Evolutionary conservation across 305 asterid genomes (phyloP), one percentile per base, ranked within the genome.

Genomic region (Solanum hybrid): DNA sequence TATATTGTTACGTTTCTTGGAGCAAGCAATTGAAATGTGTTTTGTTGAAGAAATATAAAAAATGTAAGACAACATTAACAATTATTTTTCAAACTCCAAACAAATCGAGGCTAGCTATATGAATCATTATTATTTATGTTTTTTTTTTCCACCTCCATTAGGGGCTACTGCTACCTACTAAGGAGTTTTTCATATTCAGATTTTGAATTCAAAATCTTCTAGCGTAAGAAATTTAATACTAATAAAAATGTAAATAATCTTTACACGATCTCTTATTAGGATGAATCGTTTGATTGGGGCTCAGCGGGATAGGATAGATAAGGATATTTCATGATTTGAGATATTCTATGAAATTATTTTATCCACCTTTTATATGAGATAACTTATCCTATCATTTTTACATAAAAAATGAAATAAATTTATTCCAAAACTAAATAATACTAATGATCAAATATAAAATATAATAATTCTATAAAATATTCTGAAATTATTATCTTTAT

Each of bases 231-330:
- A 72, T 0, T 2, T 27, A 11, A 11, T 5, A 45, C 0, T 5
- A 72, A 3, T 71, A 26, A 5, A 71, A 73, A 7, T 56, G 10
- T 56, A 19, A 29, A 29, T 75, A 14, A 75, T 75, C 36, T 26
- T 71, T 12, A 11, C 32, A 24, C 17, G 7, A 24, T 71, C 17
- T 71, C 19, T 26, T 26, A 13, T 26, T 26, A 26, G 14, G 34
- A 71, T 26, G 17, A 12, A 24, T 69, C 0, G 6, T 60, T 69
- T 24, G 32, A 5, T 69, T 2, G 4, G 32, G 24, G 24, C 24
- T 56, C 9, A 0, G 9, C 0, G 0, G 34, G 4, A 26, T 26
- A 11, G 34, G 3, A 64, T 64, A n/a, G 6, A 64, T 1, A 64
- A n/a, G 13, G 1, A 9, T 64, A 64, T 64, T 64, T 64, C 3